phyloP scores from a whole-genome alignment of 345 rosid genomes.

The Litchi chinensis region DNA sequence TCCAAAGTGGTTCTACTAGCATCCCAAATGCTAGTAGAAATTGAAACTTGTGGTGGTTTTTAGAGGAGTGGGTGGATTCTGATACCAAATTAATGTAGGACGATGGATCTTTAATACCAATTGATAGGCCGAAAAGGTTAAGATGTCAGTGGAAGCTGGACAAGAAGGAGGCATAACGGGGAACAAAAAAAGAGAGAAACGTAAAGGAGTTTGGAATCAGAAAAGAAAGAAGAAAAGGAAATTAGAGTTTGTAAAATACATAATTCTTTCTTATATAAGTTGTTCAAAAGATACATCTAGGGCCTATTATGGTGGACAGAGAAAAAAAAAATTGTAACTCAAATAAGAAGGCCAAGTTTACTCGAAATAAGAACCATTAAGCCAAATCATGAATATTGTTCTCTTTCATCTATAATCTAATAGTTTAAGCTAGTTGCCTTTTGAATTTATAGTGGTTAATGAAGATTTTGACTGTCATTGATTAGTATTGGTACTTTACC shows the following conservation, averaged over 20 bases:
- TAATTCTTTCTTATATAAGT: neutral
- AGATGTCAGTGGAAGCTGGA: neutral
- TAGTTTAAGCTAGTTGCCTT: neutral
- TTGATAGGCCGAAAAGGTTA: neutral
- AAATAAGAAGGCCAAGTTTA: neutral
- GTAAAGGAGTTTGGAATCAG: neutral
- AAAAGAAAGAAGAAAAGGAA: neutral
- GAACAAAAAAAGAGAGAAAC: neutral
- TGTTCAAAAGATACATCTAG: neutral
- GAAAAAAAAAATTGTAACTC: neutral
- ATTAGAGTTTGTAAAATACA: neutral
- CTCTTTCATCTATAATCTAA: neutral
- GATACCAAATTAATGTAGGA: neutral
- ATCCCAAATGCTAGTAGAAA: neutral
- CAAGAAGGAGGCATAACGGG: neutral
- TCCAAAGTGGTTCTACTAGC: neutral
- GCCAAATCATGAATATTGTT: neutral
- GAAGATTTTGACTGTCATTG: neutral
- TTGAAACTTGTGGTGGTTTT: neutral
- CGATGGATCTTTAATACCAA: neutral
- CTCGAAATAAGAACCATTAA: neutral
- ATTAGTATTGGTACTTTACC: neutral
- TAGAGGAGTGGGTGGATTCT: neutral
- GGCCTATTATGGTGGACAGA: neutral
- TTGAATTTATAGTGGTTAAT: neutral